Evolutionary conservation across 176 grass and related monocot genomes (phyloP).

Genomic region (Hordeum marinum): DNA sequence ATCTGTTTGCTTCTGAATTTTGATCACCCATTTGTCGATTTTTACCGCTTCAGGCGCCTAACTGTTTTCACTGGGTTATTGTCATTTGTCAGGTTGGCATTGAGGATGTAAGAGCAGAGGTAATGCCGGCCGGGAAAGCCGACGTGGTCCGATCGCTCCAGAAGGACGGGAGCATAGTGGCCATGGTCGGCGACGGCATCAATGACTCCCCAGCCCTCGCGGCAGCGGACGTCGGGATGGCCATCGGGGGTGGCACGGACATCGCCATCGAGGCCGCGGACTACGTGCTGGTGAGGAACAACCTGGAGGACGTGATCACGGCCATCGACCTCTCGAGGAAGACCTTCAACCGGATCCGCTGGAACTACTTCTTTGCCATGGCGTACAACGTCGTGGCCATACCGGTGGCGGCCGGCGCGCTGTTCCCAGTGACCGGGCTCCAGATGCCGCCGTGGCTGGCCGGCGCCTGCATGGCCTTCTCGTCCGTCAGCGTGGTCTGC

Average conservation of each 20-base stretch:
- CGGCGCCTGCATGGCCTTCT: constrained; percentile 93
- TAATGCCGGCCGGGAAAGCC: constrained; percentile 81
- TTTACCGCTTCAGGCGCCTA: not conserved
- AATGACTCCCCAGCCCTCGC: constrained; percentile 79
- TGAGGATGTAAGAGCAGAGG: constrained; percentile 77
- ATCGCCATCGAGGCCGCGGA: constrained; percentile 89
- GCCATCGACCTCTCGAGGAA: constrained; percentile 93
- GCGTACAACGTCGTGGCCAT: constrained; percentile 83
- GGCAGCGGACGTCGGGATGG: constrained; percentile 86
- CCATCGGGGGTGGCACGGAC: constrained; percentile 79
- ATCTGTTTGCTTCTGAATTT: not conserved
- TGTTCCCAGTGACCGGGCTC: constrained; percentile 72
- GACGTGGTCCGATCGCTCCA: constrained; percentile 70
- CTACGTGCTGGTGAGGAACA: constrained; percentile 89
- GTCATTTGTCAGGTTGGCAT: constrained; percentile 56
- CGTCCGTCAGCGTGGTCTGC: constrained; percentile 82
- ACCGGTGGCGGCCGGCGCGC: constrained; percentile 66
- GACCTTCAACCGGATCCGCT: constrained; percentile 89
- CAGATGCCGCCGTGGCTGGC: constrained; percentile 98
- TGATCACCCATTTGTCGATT: not conserved
- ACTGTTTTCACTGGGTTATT: not conserved
- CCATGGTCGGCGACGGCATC: constrained; percentile 89
- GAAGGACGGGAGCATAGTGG: constrained; percentile 68
- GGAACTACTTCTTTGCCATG: constrained; percentile 98
- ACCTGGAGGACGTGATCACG: constrained; percentile 90